Evolutionary conservation across 2,329 filamentous ascomycete genomes (phyloP), one percentile per base, ranked within the genome.

Genomic region (Fusarium sarcochroum): DNA sequence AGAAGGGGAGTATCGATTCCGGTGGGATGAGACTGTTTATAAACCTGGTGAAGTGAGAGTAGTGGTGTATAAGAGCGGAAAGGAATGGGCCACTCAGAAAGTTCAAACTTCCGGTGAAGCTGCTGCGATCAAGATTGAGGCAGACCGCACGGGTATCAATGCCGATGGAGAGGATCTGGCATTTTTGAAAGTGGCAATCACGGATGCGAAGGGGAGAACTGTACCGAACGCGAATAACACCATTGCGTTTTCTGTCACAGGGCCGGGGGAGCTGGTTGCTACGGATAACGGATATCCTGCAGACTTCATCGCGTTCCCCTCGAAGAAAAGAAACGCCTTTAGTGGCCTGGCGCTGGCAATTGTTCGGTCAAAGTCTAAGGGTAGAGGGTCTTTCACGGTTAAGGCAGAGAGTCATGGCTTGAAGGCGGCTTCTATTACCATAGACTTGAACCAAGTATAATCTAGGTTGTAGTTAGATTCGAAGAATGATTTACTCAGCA

Each of bases 241-340:
- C 10, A 34, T 55, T 27, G 20, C 9, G 9, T 63, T 52, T 25
- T 63, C 59, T 9, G n/a, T 58, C 13, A 23, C 40, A 3, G 54
- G 59, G 7, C 59, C 54, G 2, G 59, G 59, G 3, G 55, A 58
- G 44, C 35, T 63, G 25, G 32, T 59, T 15, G 41, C 59, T 17
- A 63, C 59, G 14, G 59, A 63, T 15, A 63, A 63, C 34, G 59
- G 59, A 5, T 35, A 42, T 30, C 38, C 59, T n/a, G 49, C 27
- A 7, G 54, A 58, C 37, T 41, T 58, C 15, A 46, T 37, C 5
- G 30, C 55, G 13, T 63, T 63, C 17, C 54, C 37, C 20, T 63
- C 59, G 9, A 23, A 48, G 37, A 21, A 34, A 14, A 47, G 54
- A 11, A 27, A 46, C 27, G 54, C 54, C 6, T 52, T 58, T 25